phyloP scores from a whole-genome alignment of 495 filamentous ascomycete genomes.

The Barbatosphaeria neglecta region DNA sequence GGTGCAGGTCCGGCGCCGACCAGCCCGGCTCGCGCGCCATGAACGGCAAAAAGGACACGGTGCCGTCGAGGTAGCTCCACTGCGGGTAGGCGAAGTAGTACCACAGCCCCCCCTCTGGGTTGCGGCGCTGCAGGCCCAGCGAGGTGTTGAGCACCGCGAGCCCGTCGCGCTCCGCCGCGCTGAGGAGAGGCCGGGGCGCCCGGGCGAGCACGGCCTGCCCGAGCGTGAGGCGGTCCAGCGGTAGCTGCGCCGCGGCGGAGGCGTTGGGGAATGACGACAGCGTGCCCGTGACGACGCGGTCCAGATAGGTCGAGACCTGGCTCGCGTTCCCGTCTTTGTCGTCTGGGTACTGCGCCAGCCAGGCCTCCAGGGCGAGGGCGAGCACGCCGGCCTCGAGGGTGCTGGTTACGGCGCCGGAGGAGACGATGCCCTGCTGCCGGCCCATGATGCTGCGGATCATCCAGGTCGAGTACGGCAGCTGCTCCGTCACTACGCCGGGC shows the following conservation, averaged over 20 bases:
- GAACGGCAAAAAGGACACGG: constrained; percentile 32
- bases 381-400: constrained; percentile 29
- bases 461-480: constrained; percentile 20
- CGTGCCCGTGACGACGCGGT: constrained; percentile 15
- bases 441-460: constrained; percentile 36
- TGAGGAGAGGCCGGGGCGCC: not conserved
- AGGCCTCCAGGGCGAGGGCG: constrained; percentile 21
- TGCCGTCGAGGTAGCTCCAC: constrained; percentile 38
- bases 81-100: constrained; percentile 31
- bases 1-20: constrained; percentile 33
- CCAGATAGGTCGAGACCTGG: constrained; percentile 11
- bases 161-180: constrained; percentile 4
- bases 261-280: constrained; percentile 12
- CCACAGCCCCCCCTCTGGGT: constrained; percentile 30
- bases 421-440: constrained; percentile 28
- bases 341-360: constrained; percentile 16
- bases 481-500: too few species aligned
- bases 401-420: constrained; percentile 17
- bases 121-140: constrained; percentile 27
- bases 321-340: constrained; percentile 8
- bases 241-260: constrained; percentile 18
- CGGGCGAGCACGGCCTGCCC: constrained; percentile 22
- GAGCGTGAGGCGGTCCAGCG: constrained; percentile 27
- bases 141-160: constrained; percentile 21
- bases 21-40: constrained; percentile 5